Evolutionary conservation across 805 yeast genomes (phyloP).

Genomic region (Candida oleophila): DNA sequence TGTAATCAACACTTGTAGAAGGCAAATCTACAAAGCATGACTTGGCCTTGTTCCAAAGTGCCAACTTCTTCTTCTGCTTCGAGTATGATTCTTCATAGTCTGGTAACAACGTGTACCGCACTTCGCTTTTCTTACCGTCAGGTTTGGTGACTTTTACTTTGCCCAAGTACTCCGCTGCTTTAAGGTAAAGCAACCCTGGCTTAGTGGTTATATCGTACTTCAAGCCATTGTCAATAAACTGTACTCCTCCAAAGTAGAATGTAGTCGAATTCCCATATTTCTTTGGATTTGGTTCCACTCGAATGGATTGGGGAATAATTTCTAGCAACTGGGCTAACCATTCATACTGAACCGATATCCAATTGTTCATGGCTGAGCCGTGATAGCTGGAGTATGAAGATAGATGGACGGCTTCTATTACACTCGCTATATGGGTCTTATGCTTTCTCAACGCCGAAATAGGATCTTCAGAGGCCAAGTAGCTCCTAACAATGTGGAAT

Average conservation of each 20-base stretch:
- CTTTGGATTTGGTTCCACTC: slow-evolving; percentile 12
- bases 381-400: slow-evolving; percentile 12
- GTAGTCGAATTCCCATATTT: slow-evolving; percentile 12
- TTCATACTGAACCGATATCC: slow-evolving; percentile 65
- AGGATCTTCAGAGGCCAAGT: slow-evolving; percentile 58
- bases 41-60: slow-evolving; percentile 20
- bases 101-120: slow-evolving; percentile 23
- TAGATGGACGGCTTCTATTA: slow-evolving; percentile 19
- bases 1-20: background rate
- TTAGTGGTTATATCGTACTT: slow-evolving; percentile 24
- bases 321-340: slow-evolving; percentile 62
- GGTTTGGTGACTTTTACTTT: background rate
- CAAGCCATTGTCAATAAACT: slow-evolving; percentile 19
- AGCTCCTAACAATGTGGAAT: slow-evolving; percentile 60
- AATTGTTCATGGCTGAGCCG: slow-evolving; percentile 27
- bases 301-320: slow-evolving; percentile 44
- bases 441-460: slow-evolving; percentile 63
- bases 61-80: slow-evolving; percentile 10
- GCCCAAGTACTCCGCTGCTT: slow-evolving; percentile 19
- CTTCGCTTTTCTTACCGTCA: background rate
- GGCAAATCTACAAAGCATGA: slow-evolving; percentile 3
- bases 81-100: background rate
- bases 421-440: slow-evolving; percentile 52
- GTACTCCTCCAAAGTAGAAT: slow-evolving; percentile 33
- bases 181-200: slow-evolving; percentile 28